phyloP scores from a whole-genome alignment of 164 flowering plant genomes.

The Umbellularia californica region DNA sequence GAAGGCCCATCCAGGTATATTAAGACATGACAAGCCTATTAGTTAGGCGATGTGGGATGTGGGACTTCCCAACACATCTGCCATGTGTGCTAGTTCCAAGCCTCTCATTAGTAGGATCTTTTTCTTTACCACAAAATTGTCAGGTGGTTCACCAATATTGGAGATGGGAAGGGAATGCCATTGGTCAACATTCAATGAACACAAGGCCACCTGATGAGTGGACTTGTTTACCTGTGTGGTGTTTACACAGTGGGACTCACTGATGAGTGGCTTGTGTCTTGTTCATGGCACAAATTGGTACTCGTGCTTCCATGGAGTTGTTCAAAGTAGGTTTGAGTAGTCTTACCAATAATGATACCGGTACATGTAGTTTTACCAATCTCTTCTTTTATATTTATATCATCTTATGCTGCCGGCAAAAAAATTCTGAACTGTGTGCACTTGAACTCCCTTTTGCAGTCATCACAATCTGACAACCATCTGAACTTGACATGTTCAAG shows the following conservation, averaged over 20 bases:
- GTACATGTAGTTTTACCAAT: not conserved
- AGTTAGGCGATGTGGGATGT: no score
- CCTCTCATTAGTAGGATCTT: not conserved
- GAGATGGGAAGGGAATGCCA: not conserved
- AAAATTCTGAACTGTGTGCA: not conserved
- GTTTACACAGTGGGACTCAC: not conserved
- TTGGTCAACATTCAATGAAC: not conserved
- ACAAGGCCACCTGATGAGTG: not conserved
- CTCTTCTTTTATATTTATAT: not conserved
- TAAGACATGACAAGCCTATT: no score
- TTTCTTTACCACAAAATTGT: not conserved
- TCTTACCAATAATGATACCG: not conserved
- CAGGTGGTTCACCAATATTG: not conserved
- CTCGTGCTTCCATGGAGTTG: not conserved
- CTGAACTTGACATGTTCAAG: conserved; percentile 62
- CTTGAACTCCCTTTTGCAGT: conserved; percentile 42
- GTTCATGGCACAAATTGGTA: not conserved
- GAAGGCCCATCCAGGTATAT: no score
- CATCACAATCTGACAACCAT: conserved; percentile 48
- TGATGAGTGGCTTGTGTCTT: not conserved
- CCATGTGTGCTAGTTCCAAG: not conserved
- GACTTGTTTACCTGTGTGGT: not conserved
- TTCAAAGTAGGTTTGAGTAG: not conserved
- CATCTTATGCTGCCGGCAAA: not conserved
- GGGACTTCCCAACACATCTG: no score